phyloP scores from a whole-genome alignment of 805 yeast genomes.

The Monosporozyma yasuniensis region DNA sequence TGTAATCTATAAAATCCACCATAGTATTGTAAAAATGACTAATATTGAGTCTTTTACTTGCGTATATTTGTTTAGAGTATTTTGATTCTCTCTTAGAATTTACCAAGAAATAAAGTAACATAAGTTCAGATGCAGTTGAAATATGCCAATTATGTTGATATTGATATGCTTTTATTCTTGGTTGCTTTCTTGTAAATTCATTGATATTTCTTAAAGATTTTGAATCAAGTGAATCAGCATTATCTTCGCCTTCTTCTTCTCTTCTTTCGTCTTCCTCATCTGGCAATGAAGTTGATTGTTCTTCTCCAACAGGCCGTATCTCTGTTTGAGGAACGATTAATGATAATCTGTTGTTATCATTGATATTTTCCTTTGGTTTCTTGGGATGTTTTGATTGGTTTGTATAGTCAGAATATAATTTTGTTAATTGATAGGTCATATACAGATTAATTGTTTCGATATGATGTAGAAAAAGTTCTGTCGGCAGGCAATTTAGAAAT shows the following conservation, averaged over 20 bases:
- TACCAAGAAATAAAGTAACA: constrained; percentile 48
- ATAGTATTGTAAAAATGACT: constrained; percentile 58
- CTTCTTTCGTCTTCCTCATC: not conserved
- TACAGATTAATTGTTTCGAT: constrained; percentile 67
- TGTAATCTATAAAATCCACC: constrained; percentile 70
- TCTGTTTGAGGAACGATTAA: not conserved
- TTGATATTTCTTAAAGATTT: not conserved
- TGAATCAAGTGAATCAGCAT: not conserved
- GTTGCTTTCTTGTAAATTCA: not conserved
- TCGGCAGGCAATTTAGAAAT: constrained; percentile 22
- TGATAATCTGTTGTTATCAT: not conserved
- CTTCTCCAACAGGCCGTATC: not conserved
- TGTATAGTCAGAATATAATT: constrained; percentile 23
- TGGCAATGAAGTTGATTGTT: not conserved
- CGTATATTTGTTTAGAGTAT: constrained; percentile 10
- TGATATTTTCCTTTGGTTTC: not conserved
- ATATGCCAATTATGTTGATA: constrained; percentile 82
- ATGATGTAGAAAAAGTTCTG: constrained; percentile 38
- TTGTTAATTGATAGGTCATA: constrained; percentile 64
- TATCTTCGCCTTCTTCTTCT: not conserved
- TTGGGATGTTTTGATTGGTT: constrained; percentile 14
- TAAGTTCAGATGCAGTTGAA: constrained; percentile 50
- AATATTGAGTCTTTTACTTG: constrained; percentile 26
- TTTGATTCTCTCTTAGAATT: constrained; percentile 26
- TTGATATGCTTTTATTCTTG: constrained; percentile 25